Evolutionary conservation across 2,329 filamentous ascomycete genomes (phyloP), one percentile per base, ranked within the genome.

Genomic region (Conoideocrella luteorostrata): DNA sequence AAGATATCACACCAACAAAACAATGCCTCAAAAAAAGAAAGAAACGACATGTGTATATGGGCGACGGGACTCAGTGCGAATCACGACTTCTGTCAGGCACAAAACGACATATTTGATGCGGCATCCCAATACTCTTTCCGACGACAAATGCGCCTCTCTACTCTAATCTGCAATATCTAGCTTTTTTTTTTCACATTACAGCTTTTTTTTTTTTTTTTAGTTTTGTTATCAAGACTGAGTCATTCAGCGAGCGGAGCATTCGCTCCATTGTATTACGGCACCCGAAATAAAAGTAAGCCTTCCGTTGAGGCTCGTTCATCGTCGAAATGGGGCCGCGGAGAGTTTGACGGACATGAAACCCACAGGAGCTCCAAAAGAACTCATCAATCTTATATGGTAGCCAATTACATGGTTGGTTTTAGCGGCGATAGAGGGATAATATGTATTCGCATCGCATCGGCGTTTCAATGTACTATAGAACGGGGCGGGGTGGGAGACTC

Each of bases 381-480:
- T 28, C 22, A 28, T n/a, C 29, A 18, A 21, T 17, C 13, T 15
- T 11, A 20, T 11, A 21, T n/a, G 34, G 35, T n/a, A 18, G 32
- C 23, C 24, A 40, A 18, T 15, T 32, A 33, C 22, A 29, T 35
- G 44, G 30, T 18, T 22, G 38, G 23, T 29, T n/a, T 32, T 24
- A 49, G 52, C 50, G 36, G 21, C 20, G 28, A 37, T 28, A 28
- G 44, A 46, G 26, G 33, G 15, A 23, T 18, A 21, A 41, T 12
- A 52, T 55, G 50, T 42, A 44, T 49, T 51, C 56, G 58, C 59
- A 62, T 62, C 51, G 53, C 54, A 54, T 48, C 52, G 60, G 60
- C 58, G 60, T 62, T 62, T 28, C 47, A 45, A 53, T 62, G 58
- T 60, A 61, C 54, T 54, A 58, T 59, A 62, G 49, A 55, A 15